Evolutionary conservation across 306 rosid genomes (phyloP), one percentile per base, ranked within the genome.

Genomic region (Acmispon strigosus): DNA sequence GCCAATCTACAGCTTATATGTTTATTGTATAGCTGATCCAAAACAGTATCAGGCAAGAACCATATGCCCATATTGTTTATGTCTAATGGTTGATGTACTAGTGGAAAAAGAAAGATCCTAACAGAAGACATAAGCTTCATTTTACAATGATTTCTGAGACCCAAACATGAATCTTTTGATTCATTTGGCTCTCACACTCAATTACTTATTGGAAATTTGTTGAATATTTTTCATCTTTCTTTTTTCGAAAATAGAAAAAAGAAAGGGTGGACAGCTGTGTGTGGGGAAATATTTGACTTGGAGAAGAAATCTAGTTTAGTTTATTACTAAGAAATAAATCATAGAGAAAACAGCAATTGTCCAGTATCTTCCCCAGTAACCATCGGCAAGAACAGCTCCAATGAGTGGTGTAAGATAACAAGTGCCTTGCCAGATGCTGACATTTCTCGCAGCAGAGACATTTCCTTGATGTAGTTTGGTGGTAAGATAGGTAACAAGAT

Each of bases 311-410:
- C 6, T 54, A 61, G 43, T 16, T 51, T 34, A 19, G 37, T 5
- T 16, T 32, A 76, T 84, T 85, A 90, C 98, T 50, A 90, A 55
- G 60, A 93, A 86, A 74, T 93, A 90, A 66, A 93, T 81, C 0
- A 76, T 72, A 53, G 96, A 93, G 74, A 85, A 93, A 57, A 63
- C 63, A 41, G 88, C 88, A 69, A 93, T 88, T 16, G 98, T 93
- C 97, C 98, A 88, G 73, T 88, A 93, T 86, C 97, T 76, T 73
- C 98, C 98, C 97, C 89, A 93, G 75, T 86, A 93, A 73, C 92
- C 88, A 87, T 93, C 98, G 11, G 96, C 97, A 48, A 90, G 45
- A 56, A 93, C 71, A 74, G 98, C 98, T 69, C 90, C 98, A 76
- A 93, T 76, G 15, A 90, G 90, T 77, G 98, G 96, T 43, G 96